Evolutionary conservation across 1,284 basidiomycete species (phyloP), one percentile per base, ranked within the genome.

Genomic region (Agroathelia rolfsii): DNA sequence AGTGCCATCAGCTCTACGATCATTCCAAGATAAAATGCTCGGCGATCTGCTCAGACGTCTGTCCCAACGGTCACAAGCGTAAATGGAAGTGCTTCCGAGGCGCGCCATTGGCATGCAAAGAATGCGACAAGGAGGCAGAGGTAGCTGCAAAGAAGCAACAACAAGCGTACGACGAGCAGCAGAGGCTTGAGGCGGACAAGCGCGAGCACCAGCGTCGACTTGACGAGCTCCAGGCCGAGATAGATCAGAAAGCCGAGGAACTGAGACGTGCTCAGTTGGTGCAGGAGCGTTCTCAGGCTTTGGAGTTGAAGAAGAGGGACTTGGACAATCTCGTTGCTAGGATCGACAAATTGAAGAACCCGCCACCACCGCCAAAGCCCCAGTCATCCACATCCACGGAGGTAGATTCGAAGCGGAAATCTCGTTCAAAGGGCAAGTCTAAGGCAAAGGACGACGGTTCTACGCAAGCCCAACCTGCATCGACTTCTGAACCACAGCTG

Each of bases 1-100:
- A 66, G 45, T 77, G 74, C 34, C 75, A 77, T 45, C 62, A 64
- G 30, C 44, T 67, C 1, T 51, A 48, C 30, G 59, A 73, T 28
- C 72, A 76, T 44, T 56, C 64, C 0, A 57, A 62, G 36, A 62
- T 65, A 52, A 28, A 22, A 0, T 76, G 72, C 43, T 40, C 45
- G 20, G 40, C 52, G 9, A 35, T 45, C 11, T 34, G 60, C 13
- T 30, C 41, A 3, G 42, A 42, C 0, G 49, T 43, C 19, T 74
- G 71, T 43, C 33, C 45, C 3, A 56, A 52, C 2, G 40, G 44
- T 1, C 65, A 68, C 34, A 37, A 22, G 4, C 41, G 58, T 14
- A 41, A 43, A 13, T 61, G 51, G 48, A 51, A 50, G 28, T 66
- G 67, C 34, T 47, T 54, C 13, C 32, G 53, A 23, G 42, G 44